These are phyloP conservation scores for Fusarium nematophilum DNA, from an alignment of 2,329 filamentous ascomycete species.

Conservation along the genomic window DNA sequence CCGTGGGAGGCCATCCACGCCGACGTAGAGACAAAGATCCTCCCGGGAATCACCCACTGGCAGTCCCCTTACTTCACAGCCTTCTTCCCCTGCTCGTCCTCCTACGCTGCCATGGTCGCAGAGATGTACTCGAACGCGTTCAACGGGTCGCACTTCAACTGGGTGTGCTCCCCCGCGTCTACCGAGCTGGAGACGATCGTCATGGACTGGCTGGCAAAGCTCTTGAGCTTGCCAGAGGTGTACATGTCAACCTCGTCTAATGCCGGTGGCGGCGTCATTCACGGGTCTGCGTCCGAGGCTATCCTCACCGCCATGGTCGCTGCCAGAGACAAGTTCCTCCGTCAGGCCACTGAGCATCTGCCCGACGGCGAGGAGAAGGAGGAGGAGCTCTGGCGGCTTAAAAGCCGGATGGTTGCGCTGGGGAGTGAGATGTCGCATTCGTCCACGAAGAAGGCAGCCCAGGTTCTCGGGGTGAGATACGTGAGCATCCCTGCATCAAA, in stretches of 20 bases:
- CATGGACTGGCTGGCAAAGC: conserved; percentile 88
- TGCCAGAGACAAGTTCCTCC: conserved; percentile 82
- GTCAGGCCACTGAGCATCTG: conserved; percentile 65
- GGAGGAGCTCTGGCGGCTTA: conserved; percentile 69
- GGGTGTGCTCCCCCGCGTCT: conserved; percentile 91
- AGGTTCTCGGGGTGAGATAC: conserved; percentile 87
- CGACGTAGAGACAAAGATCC: conserved; percentile 87
- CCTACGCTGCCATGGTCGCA: conserved; percentile 86
- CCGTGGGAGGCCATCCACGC: conserved; percentile 82
- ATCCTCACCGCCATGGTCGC: conserved; percentile 89
- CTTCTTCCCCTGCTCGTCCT: conserved; percentile 87
- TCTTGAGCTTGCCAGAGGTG: conserved; percentile 77
- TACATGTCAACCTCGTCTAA: conserved; percentile 79
- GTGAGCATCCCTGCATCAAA: conserved; percentile 72
- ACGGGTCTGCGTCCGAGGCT: conserved; percentile 89
- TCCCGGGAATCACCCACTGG: conserved; percentile 95
- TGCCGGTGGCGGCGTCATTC: conserved; percentile 87
- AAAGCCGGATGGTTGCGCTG: conserved; percentile 75
- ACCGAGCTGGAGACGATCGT: conserved; percentile 95
- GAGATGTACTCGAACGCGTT: conserved; percentile 93
- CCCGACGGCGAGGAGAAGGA: conserved; percentile 72
- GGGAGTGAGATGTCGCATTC: conserved; percentile 85
- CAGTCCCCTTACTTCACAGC: conserved; percentile 95
- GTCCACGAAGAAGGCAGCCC: conserved; percentile 86
- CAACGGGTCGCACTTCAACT: conserved; percentile 94